phyloP scores from a whole-genome alignment of 208 protist genomes.

The Zelonia costaricensis region DNA sequence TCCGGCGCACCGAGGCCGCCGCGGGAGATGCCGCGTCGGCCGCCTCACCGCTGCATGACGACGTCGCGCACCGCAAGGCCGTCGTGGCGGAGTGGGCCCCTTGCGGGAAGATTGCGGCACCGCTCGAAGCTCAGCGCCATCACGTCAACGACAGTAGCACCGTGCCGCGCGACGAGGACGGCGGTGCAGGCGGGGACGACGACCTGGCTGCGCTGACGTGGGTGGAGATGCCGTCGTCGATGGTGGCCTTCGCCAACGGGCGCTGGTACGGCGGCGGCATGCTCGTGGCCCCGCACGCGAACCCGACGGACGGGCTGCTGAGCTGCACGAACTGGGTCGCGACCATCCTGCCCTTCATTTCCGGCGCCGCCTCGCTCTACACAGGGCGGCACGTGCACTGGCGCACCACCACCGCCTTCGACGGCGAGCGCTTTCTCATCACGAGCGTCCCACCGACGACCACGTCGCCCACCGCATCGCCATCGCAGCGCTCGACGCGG shows the following conservation, averaged over 20 bases:
- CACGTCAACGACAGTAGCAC: too few relatives aligned
- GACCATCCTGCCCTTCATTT: slow-evolving; percentile 51
- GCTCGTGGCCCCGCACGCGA: slow-evolving; percentile 68
- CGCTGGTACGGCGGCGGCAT: slow-evolving; percentile 85
- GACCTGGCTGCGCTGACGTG: slow-evolving; percentile 33
- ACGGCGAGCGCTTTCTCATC: slow-evolving; percentile 67
- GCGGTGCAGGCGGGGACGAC: background rate
- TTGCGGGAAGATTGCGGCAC: too few relatives aligned
- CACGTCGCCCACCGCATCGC: background rate
- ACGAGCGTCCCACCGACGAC: slow-evolving; percentile 3
- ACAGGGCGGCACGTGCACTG: slow-evolving; percentile 67
- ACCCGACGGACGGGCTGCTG: slow-evolving; percentile 72
- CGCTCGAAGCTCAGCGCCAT: too few relatives aligned
- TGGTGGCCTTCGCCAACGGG: slow-evolving; percentile 80
- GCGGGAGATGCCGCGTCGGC: too few relatives aligned
- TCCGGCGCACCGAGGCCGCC: too few relatives aligned
- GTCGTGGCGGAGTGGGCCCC: too few relatives aligned
- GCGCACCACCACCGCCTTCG: slow-evolving; percentile 63
- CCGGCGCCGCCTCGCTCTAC: slow-evolving; percentile 53
- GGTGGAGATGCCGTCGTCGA: slow-evolving; percentile 67
- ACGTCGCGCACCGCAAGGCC: too few relatives aligned
- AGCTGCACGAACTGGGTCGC: slow-evolving; percentile 79
- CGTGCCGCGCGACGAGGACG: background rate
- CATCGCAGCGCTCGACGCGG: background rate
- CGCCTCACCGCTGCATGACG: too few relatives aligned